Evolutionary conservation across 106 monocot genomes (phyloP).

Genomic region (Xerophyta viscosa): DNA sequence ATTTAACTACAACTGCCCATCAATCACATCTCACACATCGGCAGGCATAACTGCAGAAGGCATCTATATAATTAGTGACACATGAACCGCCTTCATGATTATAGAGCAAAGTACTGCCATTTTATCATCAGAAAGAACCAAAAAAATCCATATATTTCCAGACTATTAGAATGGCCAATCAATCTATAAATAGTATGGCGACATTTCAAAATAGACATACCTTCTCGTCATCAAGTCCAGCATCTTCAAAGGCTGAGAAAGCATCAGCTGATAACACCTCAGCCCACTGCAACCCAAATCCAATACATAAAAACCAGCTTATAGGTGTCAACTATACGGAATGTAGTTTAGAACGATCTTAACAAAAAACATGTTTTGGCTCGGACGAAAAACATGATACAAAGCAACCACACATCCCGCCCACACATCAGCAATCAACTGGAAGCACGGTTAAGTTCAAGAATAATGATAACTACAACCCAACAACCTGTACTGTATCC

Average conservation of each 20-base stretch:
- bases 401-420: too few species aligned
- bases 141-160: too few species aligned
- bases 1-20: not conserved
- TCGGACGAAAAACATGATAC: too few species aligned
- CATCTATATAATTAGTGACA: not conserved
- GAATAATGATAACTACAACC: too few species aligned
- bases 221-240: constrained; percentile 76
- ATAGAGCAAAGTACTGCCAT: not conserved
- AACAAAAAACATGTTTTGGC: too few species aligned
- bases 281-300: constrained; percentile 69
- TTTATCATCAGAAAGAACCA: not conserved
- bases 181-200: not conserved
- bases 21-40: not conserved
- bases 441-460: too few species aligned
- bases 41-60: not conserved
- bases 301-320: not conserved
- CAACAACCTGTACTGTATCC: too few species aligned
- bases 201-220: constrained; percentile 14
- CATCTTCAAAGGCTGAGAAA: constrained; percentile 98
- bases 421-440: too few species aligned
- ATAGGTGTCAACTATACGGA: not conserved
- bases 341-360: too few species aligned
- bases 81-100: too few species aligned
- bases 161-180: not conserved
- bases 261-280: constrained; percentile 98